Evolutionary conservation across 1,284 basidiomycete species (phyloP), one percentile per base, ranked within the genome.

Genomic region (Gomphus bonarii): DNA sequence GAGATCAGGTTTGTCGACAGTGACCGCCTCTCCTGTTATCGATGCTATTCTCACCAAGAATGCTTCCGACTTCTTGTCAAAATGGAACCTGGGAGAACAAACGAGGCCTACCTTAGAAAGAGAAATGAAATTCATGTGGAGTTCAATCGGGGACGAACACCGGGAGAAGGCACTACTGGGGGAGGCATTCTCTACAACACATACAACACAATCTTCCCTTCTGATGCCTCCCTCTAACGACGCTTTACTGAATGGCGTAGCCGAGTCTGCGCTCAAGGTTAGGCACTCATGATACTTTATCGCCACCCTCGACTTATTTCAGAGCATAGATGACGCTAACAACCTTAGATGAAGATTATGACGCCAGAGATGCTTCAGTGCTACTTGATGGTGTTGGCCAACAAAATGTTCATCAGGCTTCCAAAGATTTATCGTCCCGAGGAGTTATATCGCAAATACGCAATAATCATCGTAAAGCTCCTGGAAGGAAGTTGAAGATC

Each of bases 121-220:
- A 0, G 64, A 73, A 5, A 88, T 80, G 77, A 86, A 89, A 62
- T 88, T 87, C 64, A 73, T 88, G 67, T 89, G 84, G 82, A 85
- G 76, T 62, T 73, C 75, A 2, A 65, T 72, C 10, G 81, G 84
- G 2, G 87, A 90, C 63, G 87, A 90, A 66, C 78, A 77, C 18
- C 81, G 88, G 50, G 89, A 91, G 67, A 85, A 85, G 64, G 76
- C 77, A 38, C 67, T 88, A 55, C 69, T 82, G 31, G 75, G 76
- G 50, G 74, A 81, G 50, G 73, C 84, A 1, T 80, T 88, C 59
- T 75, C 77, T 28, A 28, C 25, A n/a, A n/a, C n/a, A n/a, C n/a
- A n/a, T 10, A 71, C 69, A n/a, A 33, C 61, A 70, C 1, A 75
- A 77, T 42, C 71, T 73, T 22, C 44, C 40, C n/a, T 42, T 44